These are phyloP conservation scores for Podospora australis DNA, from an alignment of 495 filamentous ascomycete species.

Conservation along the genomic window DNA sequence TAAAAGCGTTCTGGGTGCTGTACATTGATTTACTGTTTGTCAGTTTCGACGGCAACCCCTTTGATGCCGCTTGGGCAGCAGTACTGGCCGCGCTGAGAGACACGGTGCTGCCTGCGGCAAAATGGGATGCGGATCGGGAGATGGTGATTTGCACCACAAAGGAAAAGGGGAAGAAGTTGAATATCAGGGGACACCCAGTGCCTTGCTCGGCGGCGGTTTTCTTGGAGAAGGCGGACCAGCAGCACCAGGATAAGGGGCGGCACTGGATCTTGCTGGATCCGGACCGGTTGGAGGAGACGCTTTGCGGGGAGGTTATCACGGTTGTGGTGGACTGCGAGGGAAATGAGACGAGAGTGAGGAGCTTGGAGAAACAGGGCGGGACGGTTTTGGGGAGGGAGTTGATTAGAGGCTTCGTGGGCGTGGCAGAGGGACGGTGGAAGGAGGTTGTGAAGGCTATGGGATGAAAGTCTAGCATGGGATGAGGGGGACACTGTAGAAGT, in stretches of 20 bases:
- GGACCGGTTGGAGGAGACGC: constrained; percentile 79
- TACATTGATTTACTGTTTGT: constrained; percentile 91
- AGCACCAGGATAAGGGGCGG: too few species aligned
- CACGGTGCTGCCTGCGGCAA: constrained; percentile 70
- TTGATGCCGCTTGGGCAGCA: constrained; percentile 83
- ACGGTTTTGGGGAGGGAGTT: constrained; percentile 32
- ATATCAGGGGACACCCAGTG: constrained; percentile 59
- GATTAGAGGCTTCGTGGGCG: constrained; percentile 32
- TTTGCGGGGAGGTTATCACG: constrained; percentile 68
- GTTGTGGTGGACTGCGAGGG: constrained; percentile 61
- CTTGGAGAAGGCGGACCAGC: constrained; percentile 57
- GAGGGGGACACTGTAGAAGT: not conserved
- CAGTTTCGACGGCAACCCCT: constrained; percentile 81
- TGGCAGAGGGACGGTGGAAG: constrained; percentile 37
- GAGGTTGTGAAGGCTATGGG: constrained; percentile 28
- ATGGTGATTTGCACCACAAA: constrained; percentile 65
- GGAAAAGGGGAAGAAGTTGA: constrained; percentile 40
- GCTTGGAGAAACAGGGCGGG: constrained; percentile 82
- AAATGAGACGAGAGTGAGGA: constrained; percentile 52
- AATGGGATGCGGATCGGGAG: constrained; percentile 80
- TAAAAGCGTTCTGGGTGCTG: constrained; percentile 87
- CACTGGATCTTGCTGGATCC: constrained; percentile 80
- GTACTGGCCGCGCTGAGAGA: constrained; percentile 75
- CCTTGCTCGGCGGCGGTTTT: constrained; percentile 71
- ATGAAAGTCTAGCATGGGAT: not conserved